Evolutionary conservation across 2,329 filamentous ascomycete species (phyloP), one percentile per base, ranked within the genome.

Genomic region (Colletotrichum sidae): DNA sequence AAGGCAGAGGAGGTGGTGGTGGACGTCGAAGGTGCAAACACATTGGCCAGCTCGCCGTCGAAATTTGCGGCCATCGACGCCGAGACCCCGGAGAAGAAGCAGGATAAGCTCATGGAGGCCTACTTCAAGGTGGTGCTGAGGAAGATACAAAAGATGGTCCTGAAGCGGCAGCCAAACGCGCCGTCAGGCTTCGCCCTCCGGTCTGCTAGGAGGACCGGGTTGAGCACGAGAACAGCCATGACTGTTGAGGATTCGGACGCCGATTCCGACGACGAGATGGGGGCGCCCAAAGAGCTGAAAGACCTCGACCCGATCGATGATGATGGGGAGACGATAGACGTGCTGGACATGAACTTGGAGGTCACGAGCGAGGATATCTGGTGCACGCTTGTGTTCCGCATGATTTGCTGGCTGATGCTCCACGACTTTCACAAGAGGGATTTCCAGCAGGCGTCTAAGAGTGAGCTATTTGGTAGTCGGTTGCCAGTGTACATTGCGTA

Each of bases 321-420:
- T 51, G 35, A 54, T 64, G 55, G 25, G 35, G 46, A 58, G 15
- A 46, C 33, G 2, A 38, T 52, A 6, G 4, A 42, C n/a, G 3
- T 56, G 45, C 38, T 44, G 17, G 44, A 55, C 45, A 9, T 42
- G 33, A 15, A n/a, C 9, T n/a, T 57, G 38, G 34, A 58, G 13
- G 56, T 17, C 9, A 55, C 2, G 41, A 47, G 39, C 47, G 77
- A 79, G 47, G 77, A 80, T 8, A 80, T 86, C n/a, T 87, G 85
- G 85, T 84, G 83, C 68, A 82, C 81, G 8, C 74, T 88, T 15
- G 78, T 87, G 4, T 84, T 87, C 67, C 76, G 85, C 34, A 88
- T 87, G 85, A 77, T 87, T 33, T 87, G 84, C 71, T 87, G 85
- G 86, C 73, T 87, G 56, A 78, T 84, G 74, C 73, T 88, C 66